Evolutionary conservation across 2,329 filamentous ascomycete species (phyloP).

Genomic region (Paraphaeosphaeria sporulosa): DNA sequence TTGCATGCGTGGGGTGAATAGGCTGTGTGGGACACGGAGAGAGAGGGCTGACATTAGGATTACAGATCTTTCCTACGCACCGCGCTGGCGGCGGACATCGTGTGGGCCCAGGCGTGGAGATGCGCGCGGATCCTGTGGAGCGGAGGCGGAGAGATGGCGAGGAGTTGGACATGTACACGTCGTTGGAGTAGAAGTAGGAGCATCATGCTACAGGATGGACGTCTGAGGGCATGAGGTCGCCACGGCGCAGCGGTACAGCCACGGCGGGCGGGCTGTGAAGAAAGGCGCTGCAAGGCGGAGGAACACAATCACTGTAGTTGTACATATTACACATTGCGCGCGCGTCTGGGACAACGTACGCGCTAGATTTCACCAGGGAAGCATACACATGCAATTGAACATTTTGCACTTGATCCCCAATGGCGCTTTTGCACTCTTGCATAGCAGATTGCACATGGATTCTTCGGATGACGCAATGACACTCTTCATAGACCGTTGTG

Average conservation of each 20-base stretch:
- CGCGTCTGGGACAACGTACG: background rate
- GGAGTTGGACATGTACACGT: slow-evolving; percentile 71
- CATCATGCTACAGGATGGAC: too few relatives aligned
- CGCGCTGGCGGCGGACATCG: slow-evolving; percentile 62
- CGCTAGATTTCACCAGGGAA: background rate
- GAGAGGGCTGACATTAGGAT: background rate
- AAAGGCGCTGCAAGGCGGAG: background rate
- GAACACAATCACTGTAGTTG: slow-evolving; percentile 2
- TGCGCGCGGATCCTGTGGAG: slow-evolving; percentile 71
- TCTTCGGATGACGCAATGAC: too few relatives aligned
- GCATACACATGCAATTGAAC: background rate
- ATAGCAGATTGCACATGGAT: too few relatives aligned
- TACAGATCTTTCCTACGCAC: slow-evolving; percentile 65
- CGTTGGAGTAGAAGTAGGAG: slow-evolving; percentile 67
- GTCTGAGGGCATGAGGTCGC: too few relatives aligned
- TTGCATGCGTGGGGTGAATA: too few relatives aligned
- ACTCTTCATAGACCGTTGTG: too few relatives aligned
- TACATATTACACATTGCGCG: slow-evolving; percentile 20
- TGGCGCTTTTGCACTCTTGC: too few relatives aligned
- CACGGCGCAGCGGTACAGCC: too few relatives aligned
- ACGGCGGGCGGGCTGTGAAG: background rate
- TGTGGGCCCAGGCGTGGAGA: slow-evolving; percentile 83
- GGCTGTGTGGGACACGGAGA: too few relatives aligned
- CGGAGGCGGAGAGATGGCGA: slow-evolving; percentile 59
- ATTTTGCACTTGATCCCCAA: too few relatives aligned